A percentile compares a stretch with the other conserved stretches of the same genome.
These are phyloP conservation scores for Canavalia gladiata DNA, from an alignment of 306 rosid species.

Conservation along the genomic window DNA sequence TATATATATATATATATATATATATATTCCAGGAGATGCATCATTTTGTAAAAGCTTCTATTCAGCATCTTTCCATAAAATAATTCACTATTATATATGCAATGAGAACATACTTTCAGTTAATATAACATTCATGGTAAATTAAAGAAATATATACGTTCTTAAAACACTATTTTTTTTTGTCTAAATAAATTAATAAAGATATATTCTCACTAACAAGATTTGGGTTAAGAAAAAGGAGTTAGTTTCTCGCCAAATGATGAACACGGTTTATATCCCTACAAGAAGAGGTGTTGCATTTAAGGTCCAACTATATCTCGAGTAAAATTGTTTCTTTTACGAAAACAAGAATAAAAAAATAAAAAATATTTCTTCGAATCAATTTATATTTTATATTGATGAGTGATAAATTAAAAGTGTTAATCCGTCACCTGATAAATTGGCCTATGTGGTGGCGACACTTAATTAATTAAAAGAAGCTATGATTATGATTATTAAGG, in stretches of 20 bases:
- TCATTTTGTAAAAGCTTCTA: constrained; percentile 31
- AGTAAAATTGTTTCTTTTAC: background rate
- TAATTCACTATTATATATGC: constrained; percentile 29
- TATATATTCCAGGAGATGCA: background rate
- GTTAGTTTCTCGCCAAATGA: background rate
- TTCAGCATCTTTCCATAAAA: constrained; percentile 34
- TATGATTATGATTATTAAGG: constrained; percentile 26
- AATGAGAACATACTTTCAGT: background rate
- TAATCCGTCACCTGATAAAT: background rate
- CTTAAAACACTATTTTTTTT: background rate
- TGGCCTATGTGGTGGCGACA: constrained; percentile 28
- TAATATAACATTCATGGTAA: background rate
- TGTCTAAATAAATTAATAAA: background rate
- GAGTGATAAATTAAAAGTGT: background rate
- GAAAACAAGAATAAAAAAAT: background rate
- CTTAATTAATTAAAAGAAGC: constrained; percentile 34
- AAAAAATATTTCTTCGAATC: background rate
- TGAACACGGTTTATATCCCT: background rate
- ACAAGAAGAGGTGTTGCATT: background rate
- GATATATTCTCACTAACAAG: too few species aligned
- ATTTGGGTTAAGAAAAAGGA: background rate
- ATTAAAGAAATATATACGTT: background rate
- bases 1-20: too few species aligned
- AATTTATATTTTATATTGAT: background rate
- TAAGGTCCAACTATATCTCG: background rate